Evolutionary conservation across 345 rosid genomes (phyloP).

Genomic region (Mallotus nudiflorus): DNA sequence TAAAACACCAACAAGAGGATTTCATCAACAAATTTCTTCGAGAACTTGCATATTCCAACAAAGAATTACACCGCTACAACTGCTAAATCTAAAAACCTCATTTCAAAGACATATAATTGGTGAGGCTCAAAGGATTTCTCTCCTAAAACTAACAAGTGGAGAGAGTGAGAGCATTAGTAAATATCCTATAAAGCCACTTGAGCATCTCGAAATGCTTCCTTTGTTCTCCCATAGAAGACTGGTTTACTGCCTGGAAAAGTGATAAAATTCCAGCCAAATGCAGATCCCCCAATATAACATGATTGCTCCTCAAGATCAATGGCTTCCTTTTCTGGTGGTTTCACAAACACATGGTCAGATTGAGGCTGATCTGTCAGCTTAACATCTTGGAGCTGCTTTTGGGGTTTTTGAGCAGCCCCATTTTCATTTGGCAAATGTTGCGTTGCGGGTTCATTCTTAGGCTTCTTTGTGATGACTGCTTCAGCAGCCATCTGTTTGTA

Average conservation of each 20-base stretch:
- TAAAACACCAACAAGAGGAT: neutral
- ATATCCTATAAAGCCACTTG: conserved; percentile 27
- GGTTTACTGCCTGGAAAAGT: conserved; percentile 52
- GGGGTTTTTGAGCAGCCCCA: conserved; percentile 30
- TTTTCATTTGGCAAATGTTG: conserved; percentile 45
- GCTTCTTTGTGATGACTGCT: conserved; percentile 26
- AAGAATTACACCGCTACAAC: neutral
- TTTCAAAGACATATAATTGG: neutral
- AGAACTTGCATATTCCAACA: conserved; percentile 1
- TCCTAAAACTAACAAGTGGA: conserved; percentile 1
- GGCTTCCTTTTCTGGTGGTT: conserved; percentile 36
- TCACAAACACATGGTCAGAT: conserved; percentile 14
- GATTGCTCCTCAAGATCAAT: conserved; percentile 29
- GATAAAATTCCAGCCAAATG: conserved; percentile 89
- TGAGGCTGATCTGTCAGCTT: conserved; percentile 17
- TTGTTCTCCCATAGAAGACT: conserved; percentile 64
- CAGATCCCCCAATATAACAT: conserved; percentile 73
- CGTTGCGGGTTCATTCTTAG: conserved; percentile 31
- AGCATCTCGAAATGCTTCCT: conserved; percentile 63
- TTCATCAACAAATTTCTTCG: conserved; percentile 4
- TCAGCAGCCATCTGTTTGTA: conserved; percentile 55
- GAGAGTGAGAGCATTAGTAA: neutral
- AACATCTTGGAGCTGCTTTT: conserved; percentile 18
- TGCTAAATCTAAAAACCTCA: neutral
- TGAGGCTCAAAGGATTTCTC: neutral